phyloP scores from a whole-genome alignment of 371 early-diverging fungal genomes.

The Dinochytrium kinnereticum region DNA sequence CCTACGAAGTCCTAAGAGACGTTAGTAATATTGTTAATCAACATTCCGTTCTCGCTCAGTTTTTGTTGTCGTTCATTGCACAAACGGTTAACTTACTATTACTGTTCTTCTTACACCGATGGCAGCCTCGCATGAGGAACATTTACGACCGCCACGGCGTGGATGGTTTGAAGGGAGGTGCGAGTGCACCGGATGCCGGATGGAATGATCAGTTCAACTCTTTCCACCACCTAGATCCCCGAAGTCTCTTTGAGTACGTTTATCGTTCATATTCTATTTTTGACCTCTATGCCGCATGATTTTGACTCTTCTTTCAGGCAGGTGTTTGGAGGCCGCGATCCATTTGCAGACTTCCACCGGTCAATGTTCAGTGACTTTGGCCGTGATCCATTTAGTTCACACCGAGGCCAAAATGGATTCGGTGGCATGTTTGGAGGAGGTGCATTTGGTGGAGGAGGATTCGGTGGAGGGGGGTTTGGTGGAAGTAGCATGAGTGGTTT shows the following conservation, averaged over 20 bases:
- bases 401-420: background rate
- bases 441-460: background rate
- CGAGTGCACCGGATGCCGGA: background rate
- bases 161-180: constrained; percentile 11
- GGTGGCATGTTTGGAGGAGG: background rate
- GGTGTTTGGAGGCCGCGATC: constrained; percentile 30
- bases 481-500: background rate
- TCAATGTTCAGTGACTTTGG: constrained; percentile 15
- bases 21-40: constrained; percentile 10
- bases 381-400: constrained; percentile 16
- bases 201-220: background rate
- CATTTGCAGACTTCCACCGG: constrained; percentile 18
- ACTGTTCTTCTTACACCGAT: background rate
- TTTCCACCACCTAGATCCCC: constrained; percentile 20
- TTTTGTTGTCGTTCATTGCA: background rate
- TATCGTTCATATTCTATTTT: background rate
- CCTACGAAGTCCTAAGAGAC: constrained; percentile 55
- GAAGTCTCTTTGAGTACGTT: constrained; percentile 24
- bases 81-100: background rate
- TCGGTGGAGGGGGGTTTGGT: background rate
- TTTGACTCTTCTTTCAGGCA: constrained; percentile 10
- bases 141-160: constrained; percentile 11
- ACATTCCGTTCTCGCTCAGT: background rate
- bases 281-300: background rate
- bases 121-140: background rate